Evolutionary conservation across 805 yeast genomes (phyloP).

Genomic region (Crinitomyces ghanaensis): DNA sequence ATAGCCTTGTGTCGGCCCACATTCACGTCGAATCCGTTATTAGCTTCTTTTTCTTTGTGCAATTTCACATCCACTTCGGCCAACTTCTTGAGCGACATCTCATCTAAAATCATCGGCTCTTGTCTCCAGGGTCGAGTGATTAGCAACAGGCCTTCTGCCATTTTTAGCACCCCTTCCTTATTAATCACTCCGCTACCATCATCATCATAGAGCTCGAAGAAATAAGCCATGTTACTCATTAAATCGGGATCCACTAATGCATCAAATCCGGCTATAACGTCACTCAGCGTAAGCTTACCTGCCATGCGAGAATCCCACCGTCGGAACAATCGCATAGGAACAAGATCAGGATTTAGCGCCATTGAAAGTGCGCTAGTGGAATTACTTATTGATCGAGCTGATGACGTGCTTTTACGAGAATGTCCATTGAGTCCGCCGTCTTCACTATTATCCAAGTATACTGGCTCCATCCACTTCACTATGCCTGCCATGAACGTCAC

Average conservation of each 20-base stretch:
- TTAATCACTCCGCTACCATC: constrained; percentile 50
- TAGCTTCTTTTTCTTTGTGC: constrained; percentile 28
- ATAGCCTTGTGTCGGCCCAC: too few species aligned
- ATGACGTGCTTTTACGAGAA: too few species aligned
- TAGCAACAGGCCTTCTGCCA: constrained; percentile 78
- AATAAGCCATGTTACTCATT: constrained; percentile 66
- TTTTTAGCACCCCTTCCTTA: constrained; percentile 66
- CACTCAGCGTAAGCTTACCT: constrained; percentile 49
- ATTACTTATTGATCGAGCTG: too few species aligned
- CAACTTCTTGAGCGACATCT: constrained; percentile 39
- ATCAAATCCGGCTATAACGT: constrained; percentile 65
- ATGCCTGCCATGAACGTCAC: constrained; percentile 64
- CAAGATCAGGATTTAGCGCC: too few species aligned
- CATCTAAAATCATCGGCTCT: constrained; percentile 45
- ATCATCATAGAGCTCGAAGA: constrained; percentile 64
- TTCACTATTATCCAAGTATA: constrained; percentile 11
- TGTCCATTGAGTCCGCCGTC: not conserved
- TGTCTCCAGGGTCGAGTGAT: constrained; percentile 83
- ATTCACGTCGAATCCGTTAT: constrained; percentile 18
- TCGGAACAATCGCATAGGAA: constrained; percentile 55
- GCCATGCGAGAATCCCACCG: constrained; percentile 55
- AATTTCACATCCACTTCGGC: constrained; percentile 29
- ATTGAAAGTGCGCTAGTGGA: too few species aligned
- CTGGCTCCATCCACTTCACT: constrained; percentile 54
- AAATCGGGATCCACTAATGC: constrained; percentile 58